These are phyloP conservation scores for Malus domestica DNA, from an alignment of 306 rosid genomes.

Conservation along the genomic window ASM211411v1 NC_041798.1:34361501-34362000, in stretches of 20 bases:
- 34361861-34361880: too few species aligned
- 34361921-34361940: too few species aligned
- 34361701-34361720: constrained; percentile 74
- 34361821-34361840: constrained; percentile 13
- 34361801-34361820: constrained; percentile 60
- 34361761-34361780: constrained; percentile 70
- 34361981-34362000: constrained; percentile 67
- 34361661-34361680: constrained; percentile 69
- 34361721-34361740: constrained; percentile 46
- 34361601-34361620: constrained; percentile 68
- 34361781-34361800: constrained; percentile 54
- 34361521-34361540: too few species aligned
- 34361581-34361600: constrained; percentile 65
- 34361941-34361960: constrained; percentile 12
- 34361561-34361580: constrained; percentile 58
- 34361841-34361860: too few species aligned
- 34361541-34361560: constrained; percentile 31
- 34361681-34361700: constrained; percentile 81
- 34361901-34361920: too few species aligned
- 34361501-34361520: too few species aligned
- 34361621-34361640: constrained; percentile 77
- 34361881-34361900: too few species aligned
- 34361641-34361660: constrained; percentile 94
- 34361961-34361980: constrained; percentile 58
- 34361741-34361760: constrained; percentile 49